Conservation (phyloP, 306 rosid species). For the Albizia julibrissin region DNA sequence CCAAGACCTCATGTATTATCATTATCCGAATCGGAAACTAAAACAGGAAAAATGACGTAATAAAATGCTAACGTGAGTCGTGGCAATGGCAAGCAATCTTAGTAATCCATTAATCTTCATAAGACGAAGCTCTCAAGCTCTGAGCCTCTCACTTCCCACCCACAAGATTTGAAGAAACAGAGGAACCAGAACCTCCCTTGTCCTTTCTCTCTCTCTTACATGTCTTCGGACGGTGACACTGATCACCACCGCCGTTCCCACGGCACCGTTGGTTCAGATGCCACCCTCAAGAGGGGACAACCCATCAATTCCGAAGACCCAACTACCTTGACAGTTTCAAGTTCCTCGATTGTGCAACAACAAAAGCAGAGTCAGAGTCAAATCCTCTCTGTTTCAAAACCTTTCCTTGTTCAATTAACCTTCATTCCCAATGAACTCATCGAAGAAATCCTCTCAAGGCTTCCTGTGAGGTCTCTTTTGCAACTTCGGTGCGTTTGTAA, state of each 20-base stretch:
- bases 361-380: constrained; percentile 12
- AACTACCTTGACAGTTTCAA: not conserved
- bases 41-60: not conserved
- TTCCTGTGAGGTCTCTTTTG: constrained; percentile 46
- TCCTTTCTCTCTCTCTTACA: not conserved
- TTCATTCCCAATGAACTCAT: constrained; percentile 45
- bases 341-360: constrained; percentile 9
- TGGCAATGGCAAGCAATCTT: not conserved
- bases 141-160: not conserved
- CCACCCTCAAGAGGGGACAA: not conserved
- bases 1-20: not conserved
- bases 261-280: not conserved
- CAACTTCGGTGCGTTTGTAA: constrained; percentile 51
- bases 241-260: not conserved
- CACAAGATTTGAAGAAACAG: not conserved
- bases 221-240: not conserved
- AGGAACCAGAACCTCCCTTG: not conserved
- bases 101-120: constrained; percentile 13
- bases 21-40: not conserved
- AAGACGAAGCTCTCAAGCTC: constrained; percentile 19
- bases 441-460: constrained; percentile 48
- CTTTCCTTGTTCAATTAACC: constrained; percentile 19
- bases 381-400: not conserved
- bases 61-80: not conserved
- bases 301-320: not conserved